Conservation (phyloP, 1,284 basidiomycete species). For the Sporisorium sorghi region DNA sequence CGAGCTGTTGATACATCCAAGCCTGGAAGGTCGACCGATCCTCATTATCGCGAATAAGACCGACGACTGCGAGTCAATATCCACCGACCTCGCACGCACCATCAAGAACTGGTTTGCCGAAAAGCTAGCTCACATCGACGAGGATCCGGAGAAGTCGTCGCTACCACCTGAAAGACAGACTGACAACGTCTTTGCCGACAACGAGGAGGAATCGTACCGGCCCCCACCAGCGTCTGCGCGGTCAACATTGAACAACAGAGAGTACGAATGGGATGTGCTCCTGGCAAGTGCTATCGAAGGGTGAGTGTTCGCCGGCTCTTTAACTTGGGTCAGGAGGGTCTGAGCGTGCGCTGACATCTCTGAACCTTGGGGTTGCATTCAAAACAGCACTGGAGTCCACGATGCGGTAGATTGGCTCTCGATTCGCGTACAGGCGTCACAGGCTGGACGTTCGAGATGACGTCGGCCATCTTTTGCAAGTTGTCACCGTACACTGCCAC, state of each 20-base stretch:
- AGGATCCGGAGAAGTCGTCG: constrained; percentile 2
- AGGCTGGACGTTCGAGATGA: constrained; percentile 15
- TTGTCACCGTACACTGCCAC: no score
- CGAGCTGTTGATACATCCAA: constrained; percentile 38
- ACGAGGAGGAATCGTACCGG: constrained; percentile 17
- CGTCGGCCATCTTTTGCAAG: background rate
- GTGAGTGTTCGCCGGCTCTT: constrained; percentile 9
- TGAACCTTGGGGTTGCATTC: background rate
- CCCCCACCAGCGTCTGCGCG: constrained; percentile 16
- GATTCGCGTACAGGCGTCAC: constrained; percentile 23
- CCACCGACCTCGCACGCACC: constrained; percentile 16
- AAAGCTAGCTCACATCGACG: constrained; percentile 27
- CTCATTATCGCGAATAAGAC: constrained; percentile 41
- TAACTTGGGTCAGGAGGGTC: background rate
- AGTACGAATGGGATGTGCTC: constrained; percentile 48
- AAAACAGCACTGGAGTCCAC: constrained; percentile 33
- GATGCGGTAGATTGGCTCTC: constrained; percentile 45
- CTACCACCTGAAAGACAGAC: background rate
- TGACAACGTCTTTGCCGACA: constrained; percentile 36
- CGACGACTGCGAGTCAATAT: constrained; percentile 30
- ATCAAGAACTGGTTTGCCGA: constrained; percentile 40
- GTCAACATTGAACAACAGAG: constrained; percentile 15
- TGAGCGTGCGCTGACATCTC: background rate
- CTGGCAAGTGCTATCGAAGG: constrained; percentile 40
- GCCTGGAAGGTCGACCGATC: constrained; percentile 36